Evolutionary conservation across 2,329 filamentous ascomycete genomes (phyloP).

Genomic region (Colletotrichum graminicola): DNA sequence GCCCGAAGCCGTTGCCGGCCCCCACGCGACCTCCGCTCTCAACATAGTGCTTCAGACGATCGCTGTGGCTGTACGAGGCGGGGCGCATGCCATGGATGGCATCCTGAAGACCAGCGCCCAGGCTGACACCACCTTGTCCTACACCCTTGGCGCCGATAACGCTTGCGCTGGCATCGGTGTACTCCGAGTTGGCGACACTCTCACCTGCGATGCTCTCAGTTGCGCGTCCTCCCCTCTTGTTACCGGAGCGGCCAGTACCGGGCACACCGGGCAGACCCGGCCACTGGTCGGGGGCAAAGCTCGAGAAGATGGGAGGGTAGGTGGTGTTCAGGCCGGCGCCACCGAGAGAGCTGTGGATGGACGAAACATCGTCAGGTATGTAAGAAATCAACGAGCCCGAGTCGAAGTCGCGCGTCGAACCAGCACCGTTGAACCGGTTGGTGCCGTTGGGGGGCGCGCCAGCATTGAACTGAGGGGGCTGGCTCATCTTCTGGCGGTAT

Average conservation of each 20-base stretch:
- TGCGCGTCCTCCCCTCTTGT: slow-evolving; percentile 74
- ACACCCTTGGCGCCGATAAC: slow-evolving; percentile 81
- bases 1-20: slow-evolving; percentile 69
- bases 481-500: slow-evolving; percentile 86
- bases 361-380: slow-evolving; percentile 96
- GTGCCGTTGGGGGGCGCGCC: slow-evolving; percentile 49
- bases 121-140: slow-evolving; percentile 87
- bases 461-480: slow-evolving; percentile 77
- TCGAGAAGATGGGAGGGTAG: slow-evolving; percentile 95
- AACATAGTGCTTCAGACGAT: slow-evolving; percentile 94
- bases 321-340: slow-evolving; percentile 84
- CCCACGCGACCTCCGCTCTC: slow-evolving; percentile 83
- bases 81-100: slow-evolving; percentile 74
- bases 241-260: slow-evolving; percentile 70
- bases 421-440: slow-evolving; percentile 46
- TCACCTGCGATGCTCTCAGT: slow-evolving; percentile 89
- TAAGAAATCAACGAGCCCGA: slow-evolving; percentile 92
- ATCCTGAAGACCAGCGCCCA: slow-evolving; percentile 83
- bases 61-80: slow-evolving; percentile 79
- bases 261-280: slow-evolving; percentile 79
- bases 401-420: slow-evolving; percentile 69
- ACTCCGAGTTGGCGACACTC: slow-evolving; percentile 91
- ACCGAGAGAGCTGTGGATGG: slow-evolving; percentile 91
- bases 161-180: slow-evolving; percentile 85
- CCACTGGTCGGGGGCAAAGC: slow-evolving; percentile 90